These are phyloP conservation scores for Cyberlindnera amylophila DNA, from an alignment of 805 yeast species.

Conservation along the genomic window DNA sequence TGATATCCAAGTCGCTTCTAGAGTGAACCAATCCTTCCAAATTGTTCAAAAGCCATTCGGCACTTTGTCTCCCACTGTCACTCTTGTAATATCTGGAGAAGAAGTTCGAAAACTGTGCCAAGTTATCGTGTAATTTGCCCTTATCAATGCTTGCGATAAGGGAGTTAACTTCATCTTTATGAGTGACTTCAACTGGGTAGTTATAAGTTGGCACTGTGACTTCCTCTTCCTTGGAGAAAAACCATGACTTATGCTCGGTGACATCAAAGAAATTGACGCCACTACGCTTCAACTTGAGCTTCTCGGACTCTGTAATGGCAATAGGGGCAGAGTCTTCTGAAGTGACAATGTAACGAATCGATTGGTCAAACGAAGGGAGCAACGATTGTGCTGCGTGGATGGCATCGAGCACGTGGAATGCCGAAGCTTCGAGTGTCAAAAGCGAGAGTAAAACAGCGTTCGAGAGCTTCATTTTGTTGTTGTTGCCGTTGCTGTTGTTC, in stretches of 20 bases:
- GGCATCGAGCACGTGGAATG: too few relatives aligned
- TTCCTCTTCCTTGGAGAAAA: conserved; percentile 20
- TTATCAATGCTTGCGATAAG: conserved; percentile 44
- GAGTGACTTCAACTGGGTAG: conserved; percentile 48
- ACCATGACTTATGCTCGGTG: conserved; percentile 37
- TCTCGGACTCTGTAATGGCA: conserved; percentile 38
- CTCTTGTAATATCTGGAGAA: conserved; percentile 75
- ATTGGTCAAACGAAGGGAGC: too few relatives aligned
- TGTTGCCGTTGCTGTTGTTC: too few relatives aligned
- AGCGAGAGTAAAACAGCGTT: too few relatives aligned
- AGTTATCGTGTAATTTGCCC: conserved; percentile 44
- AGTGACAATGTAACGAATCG: conserved; percentile 17
- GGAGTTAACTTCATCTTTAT: conserved; percentile 36
- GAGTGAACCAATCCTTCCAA: conserved; percentile 31
- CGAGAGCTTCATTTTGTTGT: too few relatives aligned
- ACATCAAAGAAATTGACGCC: conserved; percentile 63
- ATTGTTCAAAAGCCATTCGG: conserved; percentile 60
- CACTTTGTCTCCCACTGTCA: conserved; percentile 63
- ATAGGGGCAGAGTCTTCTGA: conserved; percentile 19
- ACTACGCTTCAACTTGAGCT: conserved; percentile 40
- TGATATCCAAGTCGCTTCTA: conserved; percentile 19
- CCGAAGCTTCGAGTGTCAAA: too few relatives aligned
- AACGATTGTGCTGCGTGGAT: too few relatives aligned
- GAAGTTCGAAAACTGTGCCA: conserved; percentile 65
- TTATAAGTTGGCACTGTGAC: conserved; percentile 31